Evolutionary conservation across 495 filamentous ascomycete species (phyloP).

Genomic region (Penicillium antarcticum): DNA sequence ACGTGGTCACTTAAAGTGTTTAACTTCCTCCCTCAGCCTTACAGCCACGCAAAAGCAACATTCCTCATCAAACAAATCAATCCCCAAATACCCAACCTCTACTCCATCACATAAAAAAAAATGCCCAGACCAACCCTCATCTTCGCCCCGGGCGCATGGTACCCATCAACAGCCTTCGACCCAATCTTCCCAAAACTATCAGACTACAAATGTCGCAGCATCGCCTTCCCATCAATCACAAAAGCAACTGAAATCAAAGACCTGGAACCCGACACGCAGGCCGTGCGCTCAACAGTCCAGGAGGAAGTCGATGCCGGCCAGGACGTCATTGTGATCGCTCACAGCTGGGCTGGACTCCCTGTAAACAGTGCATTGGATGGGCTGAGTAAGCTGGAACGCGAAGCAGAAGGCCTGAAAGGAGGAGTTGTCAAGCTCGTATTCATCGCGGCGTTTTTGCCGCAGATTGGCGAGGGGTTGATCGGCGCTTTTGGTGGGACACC

Average conservation of each 20-base stretch:
- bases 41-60: too few relatives aligned
- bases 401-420: constrained; percentile 28
- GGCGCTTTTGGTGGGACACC: constrained; percentile 30
- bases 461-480: constrained; percentile 35
- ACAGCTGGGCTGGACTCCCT: constrained; percentile 51
- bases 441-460: constrained; percentile 39
- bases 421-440: constrained; percentile 46
- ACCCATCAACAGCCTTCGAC: constrained; percentile 30
- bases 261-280: constrained; percentile 28
- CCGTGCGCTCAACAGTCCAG: constrained; percentile 25
- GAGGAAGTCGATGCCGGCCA: constrained; percentile 23
- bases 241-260: constrained; percentile 21
- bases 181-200: constrained; percentile 23
- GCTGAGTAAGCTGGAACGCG: constrained; percentile 35
- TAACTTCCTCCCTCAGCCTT: too few relatives aligned
- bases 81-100: too few relatives aligned
- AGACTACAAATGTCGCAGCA: constrained; percentile 20
- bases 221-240: constrained; percentile 34
- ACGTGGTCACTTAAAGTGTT: too few relatives aligned
- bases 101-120: too few relatives aligned
- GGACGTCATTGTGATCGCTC: constrained; percentile 36
- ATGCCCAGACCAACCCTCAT: constrained; percentile 34
- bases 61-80: too few relatives aligned
- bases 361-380: constrained; percentile 47
- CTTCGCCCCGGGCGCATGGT: constrained; percentile 37